Percentiles rank a stretch among this genome's conserved stretches.
These are phyloP conservation scores for Pouteria campechiana DNA, from an alignment of 179 eudicot species.

Conservation along the genomic window DNA sequence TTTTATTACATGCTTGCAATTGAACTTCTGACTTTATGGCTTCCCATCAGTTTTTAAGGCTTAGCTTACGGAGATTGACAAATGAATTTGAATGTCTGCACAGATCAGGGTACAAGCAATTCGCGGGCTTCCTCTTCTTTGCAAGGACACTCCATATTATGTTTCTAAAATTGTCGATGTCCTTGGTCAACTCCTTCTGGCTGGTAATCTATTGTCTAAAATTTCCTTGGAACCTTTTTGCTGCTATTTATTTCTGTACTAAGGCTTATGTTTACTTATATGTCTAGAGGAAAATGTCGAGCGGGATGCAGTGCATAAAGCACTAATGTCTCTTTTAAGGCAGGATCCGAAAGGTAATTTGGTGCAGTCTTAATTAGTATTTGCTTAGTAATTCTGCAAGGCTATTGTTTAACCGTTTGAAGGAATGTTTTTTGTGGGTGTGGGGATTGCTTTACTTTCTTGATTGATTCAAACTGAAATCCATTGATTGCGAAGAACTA, in stretches of 20 bases:
- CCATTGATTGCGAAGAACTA: no score
- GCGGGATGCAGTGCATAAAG: conserved; percentile 96
- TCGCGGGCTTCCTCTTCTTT: conserved; percentile 93
- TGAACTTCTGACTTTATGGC: no score
- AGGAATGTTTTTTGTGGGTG: no score
- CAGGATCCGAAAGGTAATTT: conserved; percentile 82
- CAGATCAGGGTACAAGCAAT: conserved; percentile 97
- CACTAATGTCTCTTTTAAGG: conserved; percentile 85
- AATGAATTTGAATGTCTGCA: no score
- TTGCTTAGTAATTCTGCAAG: neutral
- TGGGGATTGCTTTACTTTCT: no score
- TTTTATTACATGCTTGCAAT: no score
- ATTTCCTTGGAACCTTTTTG: neutral
- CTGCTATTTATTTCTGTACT: neutral
- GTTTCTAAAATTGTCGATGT: conserved; percentile 85
- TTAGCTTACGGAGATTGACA: no score
- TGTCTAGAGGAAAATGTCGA: conserved; percentile 86
- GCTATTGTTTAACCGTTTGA: no score
- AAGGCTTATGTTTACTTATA: conserved; percentile 4
- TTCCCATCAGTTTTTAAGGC: no score
- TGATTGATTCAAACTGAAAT: no score
- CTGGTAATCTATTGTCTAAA: conserved; percentile 43
- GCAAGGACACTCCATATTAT: conserved; percentile 92
- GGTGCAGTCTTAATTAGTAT: neutral
- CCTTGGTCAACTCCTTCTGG: conserved; percentile 83